Evolutionary conservation across 163 green algal species (phyloP).

Genomic region (Scenedesmus sp.): DNA sequence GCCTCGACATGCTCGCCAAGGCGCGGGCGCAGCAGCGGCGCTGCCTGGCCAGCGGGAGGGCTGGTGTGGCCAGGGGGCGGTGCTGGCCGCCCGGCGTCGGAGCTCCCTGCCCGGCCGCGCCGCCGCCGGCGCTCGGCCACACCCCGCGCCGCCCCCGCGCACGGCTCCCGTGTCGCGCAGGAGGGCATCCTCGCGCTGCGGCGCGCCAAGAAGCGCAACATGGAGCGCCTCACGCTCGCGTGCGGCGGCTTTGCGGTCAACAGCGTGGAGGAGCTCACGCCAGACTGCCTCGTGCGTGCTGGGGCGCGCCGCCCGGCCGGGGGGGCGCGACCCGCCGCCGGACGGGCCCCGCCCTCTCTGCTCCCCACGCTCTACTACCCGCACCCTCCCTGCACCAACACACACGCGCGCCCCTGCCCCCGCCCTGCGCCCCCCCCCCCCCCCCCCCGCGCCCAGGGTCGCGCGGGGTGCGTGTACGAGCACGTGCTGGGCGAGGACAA

Average conservation of each 20-base stretch:
- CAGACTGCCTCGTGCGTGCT: conserved; percentile 76
- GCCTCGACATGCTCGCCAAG: conserved; percentile 96
- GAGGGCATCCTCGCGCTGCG: conserved; percentile 96
- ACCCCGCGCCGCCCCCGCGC: too few species aligned
- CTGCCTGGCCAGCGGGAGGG: too few species aligned
- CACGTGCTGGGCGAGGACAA: conserved; percentile 99
- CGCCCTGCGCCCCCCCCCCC: too few species aligned
- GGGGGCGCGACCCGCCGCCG: too few species aligned
- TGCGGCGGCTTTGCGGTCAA: conserved; percentile 85
- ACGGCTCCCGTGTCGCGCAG: too few species aligned
- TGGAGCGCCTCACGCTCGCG: conserved; percentile 95
- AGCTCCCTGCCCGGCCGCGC: too few species aligned
- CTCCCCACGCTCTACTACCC: too few species aligned
- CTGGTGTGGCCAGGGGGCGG: too few species aligned
- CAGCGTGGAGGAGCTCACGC: conserved; percentile 86
- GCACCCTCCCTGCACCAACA: background rate
- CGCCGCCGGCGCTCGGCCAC: too few species aligned
- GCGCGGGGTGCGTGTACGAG: conserved; percentile 96
- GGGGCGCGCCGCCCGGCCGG: background rate
- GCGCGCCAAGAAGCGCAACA: conserved; percentile 98
- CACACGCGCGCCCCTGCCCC: background rate
- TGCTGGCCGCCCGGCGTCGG: too few species aligned
- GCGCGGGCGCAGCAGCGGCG: too few species aligned
- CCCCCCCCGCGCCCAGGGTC: conserved; percentile 43
- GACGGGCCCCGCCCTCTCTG: too few species aligned